Evolutionary conservation across 2,329 filamentous ascomycete genomes (phyloP).

Genomic region (Claviceps paspali): DNA sequence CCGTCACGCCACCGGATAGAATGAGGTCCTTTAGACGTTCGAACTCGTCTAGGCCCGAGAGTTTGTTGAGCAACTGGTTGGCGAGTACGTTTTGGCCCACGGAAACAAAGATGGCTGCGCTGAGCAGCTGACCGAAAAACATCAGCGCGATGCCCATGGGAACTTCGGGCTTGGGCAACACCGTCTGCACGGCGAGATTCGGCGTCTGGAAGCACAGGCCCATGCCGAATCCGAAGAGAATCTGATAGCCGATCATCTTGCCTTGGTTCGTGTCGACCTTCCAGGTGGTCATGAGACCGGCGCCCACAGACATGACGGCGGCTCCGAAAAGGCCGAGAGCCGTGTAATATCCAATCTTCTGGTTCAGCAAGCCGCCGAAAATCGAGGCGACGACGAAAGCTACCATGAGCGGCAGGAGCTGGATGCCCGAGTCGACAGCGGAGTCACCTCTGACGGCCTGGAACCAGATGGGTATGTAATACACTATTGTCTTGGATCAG

Average conservation of each 20-base stretch:
- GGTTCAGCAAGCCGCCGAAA: slow-evolving; percentile 30
- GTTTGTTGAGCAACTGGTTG: background rate
- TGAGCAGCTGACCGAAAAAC: background rate
- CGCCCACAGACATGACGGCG: slow-evolving; percentile 33
- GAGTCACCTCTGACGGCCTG: slow-evolving; percentile 38
- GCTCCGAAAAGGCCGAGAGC: slow-evolving; percentile 39
- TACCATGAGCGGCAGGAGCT: slow-evolving; percentile 41
- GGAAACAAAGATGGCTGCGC: slow-evolving; percentile 10
- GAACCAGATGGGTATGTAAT: slow-evolving; percentile 13
- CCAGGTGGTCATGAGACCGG: slow-evolving; percentile 44
- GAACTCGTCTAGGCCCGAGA: background rate
- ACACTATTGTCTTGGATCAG: background rate
- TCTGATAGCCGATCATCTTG: slow-evolving; percentile 46
- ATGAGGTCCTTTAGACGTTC: background rate
- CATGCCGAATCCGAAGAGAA: slow-evolving; percentile 41
- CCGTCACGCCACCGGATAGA: background rate
- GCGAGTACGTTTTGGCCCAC: slow-evolving; percentile 1
- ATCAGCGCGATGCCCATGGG: slow-evolving; percentile 28
- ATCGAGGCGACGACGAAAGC: slow-evolving; percentile 38
- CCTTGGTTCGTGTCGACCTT: slow-evolving; percentile 26
- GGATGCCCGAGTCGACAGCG: slow-evolving; percentile 39
- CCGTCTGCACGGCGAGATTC: slow-evolving; percentile 39
- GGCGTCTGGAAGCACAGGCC: slow-evolving; percentile 44
- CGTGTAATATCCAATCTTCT: slow-evolving; percentile 43
- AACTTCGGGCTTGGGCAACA: slow-evolving; percentile 35